These are phyloP conservation scores for Crucihimalaya himalaica DNA, from an alignment of 345 rosid species.

Conservation along the genomic window DNA sequence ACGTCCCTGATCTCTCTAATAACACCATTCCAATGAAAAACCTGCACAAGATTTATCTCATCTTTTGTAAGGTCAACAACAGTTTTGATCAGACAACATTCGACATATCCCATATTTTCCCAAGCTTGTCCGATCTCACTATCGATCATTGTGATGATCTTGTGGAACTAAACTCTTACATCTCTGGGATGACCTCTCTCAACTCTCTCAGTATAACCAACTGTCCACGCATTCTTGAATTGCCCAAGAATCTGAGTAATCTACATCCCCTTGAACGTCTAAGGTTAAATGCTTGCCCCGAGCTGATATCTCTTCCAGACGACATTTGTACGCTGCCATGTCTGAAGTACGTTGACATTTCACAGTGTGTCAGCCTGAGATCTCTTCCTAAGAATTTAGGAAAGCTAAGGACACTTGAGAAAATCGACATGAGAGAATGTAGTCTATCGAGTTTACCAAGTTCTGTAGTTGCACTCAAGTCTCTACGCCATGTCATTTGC, in stretches of 20 bases:
- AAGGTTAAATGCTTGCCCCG: slow-evolving; percentile 76
- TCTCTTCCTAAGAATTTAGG: slow-evolving; percentile 62
- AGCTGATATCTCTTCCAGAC: slow-evolving; percentile 51
- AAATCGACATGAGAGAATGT: slow-evolving; percentile 95
- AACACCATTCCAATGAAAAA: slow-evolving; percentile 44
- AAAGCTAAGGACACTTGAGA: slow-evolving; percentile 53
- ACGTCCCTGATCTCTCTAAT: slow-evolving; percentile 44
- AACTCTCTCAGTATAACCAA: slow-evolving; percentile 69
- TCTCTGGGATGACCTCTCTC: slow-evolving; percentile 53
- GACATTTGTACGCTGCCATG: slow-evolving; percentile 53
- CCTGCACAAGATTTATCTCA: slow-evolving; percentile 57
- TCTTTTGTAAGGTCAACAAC: slow-evolving; percentile 63
- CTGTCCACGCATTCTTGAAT: slow-evolving; percentile 60
- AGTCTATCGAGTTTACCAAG: slow-evolving; percentile 47
- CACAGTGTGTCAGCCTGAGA: slow-evolving; percentile 61
- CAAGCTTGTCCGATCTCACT: slow-evolving; percentile 62
- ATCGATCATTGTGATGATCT: slow-evolving; percentile 85
- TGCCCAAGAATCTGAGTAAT: slow-evolving; percentile 55
- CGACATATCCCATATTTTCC: slow-evolving; percentile 60
- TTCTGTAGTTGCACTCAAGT: slow-evolving; percentile 42
- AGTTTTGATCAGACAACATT: slow-evolving; percentile 48
- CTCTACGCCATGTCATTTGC: slow-evolving; percentile 61
- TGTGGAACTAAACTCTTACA: slow-evolving; percentile 50
- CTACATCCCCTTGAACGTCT: slow-evolving; percentile 52
- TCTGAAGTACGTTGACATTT: slow-evolving; percentile 71